Conservation (phyloP, 441 rosid species). For the Gossypium aridum region DNA sequence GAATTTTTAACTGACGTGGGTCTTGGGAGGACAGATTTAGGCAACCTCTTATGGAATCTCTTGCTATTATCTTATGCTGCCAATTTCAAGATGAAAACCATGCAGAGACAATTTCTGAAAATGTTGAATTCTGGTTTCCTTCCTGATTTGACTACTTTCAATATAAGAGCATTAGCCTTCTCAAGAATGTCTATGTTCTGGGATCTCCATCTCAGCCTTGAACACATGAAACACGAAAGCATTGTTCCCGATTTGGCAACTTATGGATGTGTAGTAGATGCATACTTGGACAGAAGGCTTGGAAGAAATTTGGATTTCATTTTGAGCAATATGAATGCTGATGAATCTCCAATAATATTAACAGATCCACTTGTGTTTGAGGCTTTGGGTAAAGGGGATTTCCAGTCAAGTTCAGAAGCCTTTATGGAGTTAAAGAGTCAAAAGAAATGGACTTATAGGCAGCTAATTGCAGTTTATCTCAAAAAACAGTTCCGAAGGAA, state of each 20-base stretch:
- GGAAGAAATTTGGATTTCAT: constrained; percentile 3
- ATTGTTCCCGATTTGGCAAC: constrained; percentile 1
- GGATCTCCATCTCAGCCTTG: constrained; percentile 5
- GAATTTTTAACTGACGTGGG: constrained; percentile 61
- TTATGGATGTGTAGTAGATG: constrained; percentile 4
- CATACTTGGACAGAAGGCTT: constrained; percentile 2
- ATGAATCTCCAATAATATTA: background rate
- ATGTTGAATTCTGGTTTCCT: constrained; percentile 27
- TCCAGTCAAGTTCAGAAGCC: background rate
- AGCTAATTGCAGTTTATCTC: constrained; percentile 7
- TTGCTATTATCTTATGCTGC: constrained; percentile 3
- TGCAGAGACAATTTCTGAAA: constrained; percentile 64
- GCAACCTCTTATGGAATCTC: constrained; percentile 39
- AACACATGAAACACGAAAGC: constrained; percentile 3
- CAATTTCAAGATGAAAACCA: constrained; percentile 57
- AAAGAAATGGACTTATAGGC: constrained; percentile 3
- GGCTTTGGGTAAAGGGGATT: constrained; percentile 4
- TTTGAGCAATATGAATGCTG: constrained; percentile 1
- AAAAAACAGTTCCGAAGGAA: constrained; percentile 1
- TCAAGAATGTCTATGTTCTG: constrained; percentile 4
- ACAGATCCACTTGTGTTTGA: constrained; percentile 3
- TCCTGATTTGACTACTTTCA: background rate
- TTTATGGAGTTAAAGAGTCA: constrained; percentile 3
- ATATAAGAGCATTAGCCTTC: constrained; percentile 6
- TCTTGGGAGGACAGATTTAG: constrained; percentile 47